Base-by-base conservation (phyloP, 176 grass and related monocot genomes). In the Aegilops bicornis region DNA sequence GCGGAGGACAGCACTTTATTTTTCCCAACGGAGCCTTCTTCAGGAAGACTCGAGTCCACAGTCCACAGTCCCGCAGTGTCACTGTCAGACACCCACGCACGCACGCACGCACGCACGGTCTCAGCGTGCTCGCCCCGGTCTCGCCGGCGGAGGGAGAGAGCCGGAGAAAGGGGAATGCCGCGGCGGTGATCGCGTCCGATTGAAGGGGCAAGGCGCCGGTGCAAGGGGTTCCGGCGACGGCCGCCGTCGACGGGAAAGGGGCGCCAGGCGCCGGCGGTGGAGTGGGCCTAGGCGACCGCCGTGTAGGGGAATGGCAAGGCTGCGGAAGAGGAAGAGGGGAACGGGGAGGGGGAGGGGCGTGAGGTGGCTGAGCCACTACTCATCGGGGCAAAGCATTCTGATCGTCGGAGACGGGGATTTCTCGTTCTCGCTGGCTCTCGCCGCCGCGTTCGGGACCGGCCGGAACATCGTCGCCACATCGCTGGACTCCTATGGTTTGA, bases 381-480 rank as follows among this genome's bases (percentile, higher is more conserved):
- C 75, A 6, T 94, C 92, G 3, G 5, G 5, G 32, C 89, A 94
- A 15, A 66, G 63, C 15, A 94, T 94, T 40, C 81, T 92, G 15
- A 30, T 89, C 52, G 82, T 94, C 16, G 89, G 92, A 3, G 92
- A 94, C n/a, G 92, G 92, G 1, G 68, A 92, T 13, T 91, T 94
- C 23, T 94, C 87, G 5, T 94, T 94, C 78, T 87, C 92, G 3
- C 78, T 87, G 81, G 77, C 89, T 10, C 92, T 94, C 22, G 89
- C 92, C 81, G 43, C 27, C 32, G 84, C 64, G 14, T 94, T 94
- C 29, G 77, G 84, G 80, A 89, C 92, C 59, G 37, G 37, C 37
- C 37, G 37, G 37, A 39, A 39, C 33, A 40, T 94, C 84, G 86
- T 91, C 62, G 92, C 89, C 8, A 94, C 89, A 2, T 94, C 87